These are phyloP conservation scores for Periconia sp. DNA, from an alignment of 2,329 filamentous ascomycete genomes.

Conservation along the genomic window DNA sequence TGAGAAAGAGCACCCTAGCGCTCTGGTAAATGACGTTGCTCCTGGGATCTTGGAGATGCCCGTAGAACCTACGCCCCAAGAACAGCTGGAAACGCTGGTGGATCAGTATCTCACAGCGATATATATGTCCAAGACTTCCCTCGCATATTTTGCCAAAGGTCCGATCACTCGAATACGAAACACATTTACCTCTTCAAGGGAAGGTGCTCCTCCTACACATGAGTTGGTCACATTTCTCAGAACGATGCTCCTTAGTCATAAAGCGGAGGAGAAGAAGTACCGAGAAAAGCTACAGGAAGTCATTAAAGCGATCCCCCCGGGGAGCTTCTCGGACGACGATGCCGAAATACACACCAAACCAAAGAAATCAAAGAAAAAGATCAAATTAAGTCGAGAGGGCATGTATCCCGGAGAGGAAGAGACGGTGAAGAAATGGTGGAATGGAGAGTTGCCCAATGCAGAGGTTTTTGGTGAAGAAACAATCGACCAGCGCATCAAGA, in stretches of 20 bases:
- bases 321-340: conserved; percentile 51
- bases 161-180: conserved; percentile 77
- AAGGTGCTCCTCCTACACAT: conserved; percentile 64
- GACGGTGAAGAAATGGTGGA: conserved; percentile 75
- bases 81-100: conserved; percentile 59
- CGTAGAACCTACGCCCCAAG: conserved; percentile 31
- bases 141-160: conserved; percentile 85
- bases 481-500: conserved; percentile 61
- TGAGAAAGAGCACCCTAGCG: neutral
- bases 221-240: conserved; percentile 74
- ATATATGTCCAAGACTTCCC: conserved; percentile 67
- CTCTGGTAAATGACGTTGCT: conserved; percentile 4
- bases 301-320: conserved; percentile 62
- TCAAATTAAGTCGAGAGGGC: conserved; percentile 68
- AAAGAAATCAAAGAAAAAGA: conserved; percentile 53
- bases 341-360: conserved; percentile 32
- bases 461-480: conserved; percentile 39
- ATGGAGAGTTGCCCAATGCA: conserved; percentile 46
- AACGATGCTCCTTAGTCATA: conserved; percentile 68
- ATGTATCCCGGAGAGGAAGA: conserved; percentile 71
- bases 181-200: conserved; percentile 69
- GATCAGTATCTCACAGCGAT: conserved; percentile 52
- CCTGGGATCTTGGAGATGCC: conserved; percentile 15
- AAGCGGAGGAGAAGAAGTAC: conserved; percentile 79
- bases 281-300: conserved; percentile 71